Evolutionary conservation across 768 basidiomycete species (phyloP), one percentile per base, ranked within the genome.

Genomic region (Mycena filopes): DNA sequence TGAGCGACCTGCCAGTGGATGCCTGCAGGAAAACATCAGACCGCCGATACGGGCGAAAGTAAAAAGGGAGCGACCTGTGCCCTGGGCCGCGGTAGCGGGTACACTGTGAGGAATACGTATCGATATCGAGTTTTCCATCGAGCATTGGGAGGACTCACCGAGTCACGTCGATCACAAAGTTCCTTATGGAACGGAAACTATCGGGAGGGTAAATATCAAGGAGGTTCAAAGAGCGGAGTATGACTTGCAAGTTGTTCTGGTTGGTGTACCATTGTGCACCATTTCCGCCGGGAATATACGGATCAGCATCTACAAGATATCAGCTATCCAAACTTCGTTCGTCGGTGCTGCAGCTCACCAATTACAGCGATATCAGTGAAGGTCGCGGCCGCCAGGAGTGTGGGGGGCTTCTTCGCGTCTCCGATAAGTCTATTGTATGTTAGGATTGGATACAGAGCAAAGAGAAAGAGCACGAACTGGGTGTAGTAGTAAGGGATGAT

Each of bases 1-100:
- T 94, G 92, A 0, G 93, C 86, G 28, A 93, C 89, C 77, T 94
- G 92, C 92, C 92, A 94, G 72, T 94, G 92, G 41, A 94, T 79
- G 41, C 90, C 92, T n/a, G n/a, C n/a, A n/a, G n/a, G n/a, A n/a
- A n/a, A n/a, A n/a, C n/a, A n/a, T n/a, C n/a, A n/a, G n/a, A n/a
- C n/a, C n/a, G n/a, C n/a, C n/a, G n/a, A n/a, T n/a, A n/a, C n/a
- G n/a, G n/a, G n/a, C n/a, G n/a, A n/a, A n/a, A n/a, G n/a, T n/a
- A n/a, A n/a, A n/a, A n/a, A n/a, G n/a, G n/a, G n/a, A n/a, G n/a
- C n/a, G n/a, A n/a, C n/a, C n/a, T 15, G 89, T 91, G 46, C 86
- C 90, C 68, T 84, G 78, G 1, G 45, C 59, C 31, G 45, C 1
- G 1, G 48, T 73, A 2, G 89, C 78, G 38, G 88, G 86, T 61